These are phyloP conservation scores for Dictyostelium intermedium DNA, from an alignment of 78 protist genomes.

Conservation along the genomic window DNA sequence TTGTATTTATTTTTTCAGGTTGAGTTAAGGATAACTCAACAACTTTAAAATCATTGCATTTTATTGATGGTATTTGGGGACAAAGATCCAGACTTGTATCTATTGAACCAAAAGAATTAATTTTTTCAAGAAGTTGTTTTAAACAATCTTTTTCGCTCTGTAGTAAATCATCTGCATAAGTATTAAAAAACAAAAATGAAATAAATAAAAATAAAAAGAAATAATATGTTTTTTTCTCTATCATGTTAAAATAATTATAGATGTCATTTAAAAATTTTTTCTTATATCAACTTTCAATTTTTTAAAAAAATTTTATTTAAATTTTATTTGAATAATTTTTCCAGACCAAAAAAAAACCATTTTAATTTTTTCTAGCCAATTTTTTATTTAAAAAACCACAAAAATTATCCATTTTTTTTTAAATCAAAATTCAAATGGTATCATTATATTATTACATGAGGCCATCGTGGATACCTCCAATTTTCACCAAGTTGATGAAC, in stretches of 20 bases:
- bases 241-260: neutral
- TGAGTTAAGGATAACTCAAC: neutral
- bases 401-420: too few species aligned
- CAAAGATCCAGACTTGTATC: neutral
- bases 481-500: too few species aligned
- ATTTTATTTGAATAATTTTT: neutral
- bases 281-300: too few species aligned
- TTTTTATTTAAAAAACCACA: too few species aligned
- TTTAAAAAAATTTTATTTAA: too few species aligned
- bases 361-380: neutral
- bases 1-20: too few species aligned
- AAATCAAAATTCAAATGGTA: too few species aligned
- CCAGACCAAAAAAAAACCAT: neutral
- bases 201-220: neutral
- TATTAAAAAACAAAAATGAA: neutral
- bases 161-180: neutral
- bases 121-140: neutral
- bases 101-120: neutral
- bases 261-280: too few species aligned
- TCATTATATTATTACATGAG: too few species aligned
- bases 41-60: neutral
- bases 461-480: too few species aligned
- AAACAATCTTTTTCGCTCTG: neutral
- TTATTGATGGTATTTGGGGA: neutral
- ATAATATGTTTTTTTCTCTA: neutral